Evolutionary conservation across 495 filamentous ascomycete genomes (phyloP).

Genomic region (Neurospora sp.): DNA sequence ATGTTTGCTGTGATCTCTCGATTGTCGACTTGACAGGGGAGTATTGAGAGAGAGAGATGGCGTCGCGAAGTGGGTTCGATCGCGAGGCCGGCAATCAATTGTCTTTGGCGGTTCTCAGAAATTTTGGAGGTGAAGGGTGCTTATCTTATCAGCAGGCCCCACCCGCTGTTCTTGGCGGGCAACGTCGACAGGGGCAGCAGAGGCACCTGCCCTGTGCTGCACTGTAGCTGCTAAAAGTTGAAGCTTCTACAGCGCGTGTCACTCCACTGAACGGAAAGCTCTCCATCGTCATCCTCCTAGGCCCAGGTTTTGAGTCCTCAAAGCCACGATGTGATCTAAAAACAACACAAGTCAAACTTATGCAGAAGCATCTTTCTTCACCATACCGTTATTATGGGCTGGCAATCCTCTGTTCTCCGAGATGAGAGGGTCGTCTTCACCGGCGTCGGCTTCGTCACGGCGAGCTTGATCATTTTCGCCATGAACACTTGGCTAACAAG

Average conservation of each 20-base stretch:
- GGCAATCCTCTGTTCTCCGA: slow-evolving; percentile 20
- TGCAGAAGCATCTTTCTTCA: background rate
- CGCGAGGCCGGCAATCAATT: background rate
- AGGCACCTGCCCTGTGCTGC: background rate
- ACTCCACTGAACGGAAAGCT: background rate
- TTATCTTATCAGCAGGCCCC: background rate
- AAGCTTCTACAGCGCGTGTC: background rate
- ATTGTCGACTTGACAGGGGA: background rate
- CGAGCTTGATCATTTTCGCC: slow-evolving; percentile 20
- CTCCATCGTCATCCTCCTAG: background rate
- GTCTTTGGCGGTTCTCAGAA: slow-evolving; percentile 5
- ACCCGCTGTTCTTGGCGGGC: background rate
- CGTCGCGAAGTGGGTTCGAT: background rate
- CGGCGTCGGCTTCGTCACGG: slow-evolving; percentile 28
- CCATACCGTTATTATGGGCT: slow-evolving; percentile 19
- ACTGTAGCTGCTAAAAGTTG: background rate
- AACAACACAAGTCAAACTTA: background rate
- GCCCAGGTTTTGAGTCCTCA: background rate
- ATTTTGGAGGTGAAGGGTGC: slow-evolving; percentile 19
- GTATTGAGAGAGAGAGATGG: background rate
- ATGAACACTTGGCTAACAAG: slow-evolving; percentile 31
- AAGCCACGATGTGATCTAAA: background rate
- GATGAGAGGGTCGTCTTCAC: slow-evolving; percentile 36
- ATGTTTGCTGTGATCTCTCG: slow-evolving; percentile 38
- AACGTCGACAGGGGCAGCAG: slow-evolving; percentile 2